Base-by-base conservation (phyloP, 352 stramenopile genomes). In the Globisporangium recalcitrans region DNA sequence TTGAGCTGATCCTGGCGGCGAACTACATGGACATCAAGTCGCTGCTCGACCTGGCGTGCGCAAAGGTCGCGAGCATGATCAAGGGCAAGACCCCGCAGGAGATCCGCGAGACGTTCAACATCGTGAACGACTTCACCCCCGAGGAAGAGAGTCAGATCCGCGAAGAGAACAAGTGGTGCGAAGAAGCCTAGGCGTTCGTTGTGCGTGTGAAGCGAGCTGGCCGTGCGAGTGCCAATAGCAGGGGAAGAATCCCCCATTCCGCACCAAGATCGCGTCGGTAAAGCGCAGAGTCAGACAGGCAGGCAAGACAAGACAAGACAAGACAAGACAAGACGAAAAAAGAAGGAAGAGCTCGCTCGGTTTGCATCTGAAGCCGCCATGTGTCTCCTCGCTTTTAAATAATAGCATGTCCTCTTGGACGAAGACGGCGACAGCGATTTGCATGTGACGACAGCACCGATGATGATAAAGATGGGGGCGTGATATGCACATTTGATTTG, bases 11-110 rank as follows among this genome's bases (percentile, higher is more conserved):
- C 65, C 77, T 99, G 48, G 97, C 97, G 1, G 97, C 98, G 29
- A 99, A 99, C 75, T 99, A 99, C 86, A 99, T 99, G 95, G 97
- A 99, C 74, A 99, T 99, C 75, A 99, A 99, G 81, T 92, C 84
- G 57, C 72, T 97, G 59, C 73, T 98, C 86, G 85, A 99, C 66
- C 65, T 95, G 52, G 77, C 83, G 42, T 93, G 85, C 62, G 87
- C 85, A 27, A 99, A 98, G 82, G 93, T 95, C 19, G 95, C 68
- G n/a, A 94, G 82, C 56, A 95, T 96, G 82, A 96, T 96, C 73
- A 98, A 96, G 78, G 90, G 90, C 64, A 99, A 99, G 85, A 99
- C 95, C 11, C 96, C 98, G 4, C 97, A 99, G 78, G 97, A 99
- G 78, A 99, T 99, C 77, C 90, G 98, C 47, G 89, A 98, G 69